Base-by-base conservation (phyloP, 192 early-diverging fungal genomes). In the Coemansia sp. region DNA sequence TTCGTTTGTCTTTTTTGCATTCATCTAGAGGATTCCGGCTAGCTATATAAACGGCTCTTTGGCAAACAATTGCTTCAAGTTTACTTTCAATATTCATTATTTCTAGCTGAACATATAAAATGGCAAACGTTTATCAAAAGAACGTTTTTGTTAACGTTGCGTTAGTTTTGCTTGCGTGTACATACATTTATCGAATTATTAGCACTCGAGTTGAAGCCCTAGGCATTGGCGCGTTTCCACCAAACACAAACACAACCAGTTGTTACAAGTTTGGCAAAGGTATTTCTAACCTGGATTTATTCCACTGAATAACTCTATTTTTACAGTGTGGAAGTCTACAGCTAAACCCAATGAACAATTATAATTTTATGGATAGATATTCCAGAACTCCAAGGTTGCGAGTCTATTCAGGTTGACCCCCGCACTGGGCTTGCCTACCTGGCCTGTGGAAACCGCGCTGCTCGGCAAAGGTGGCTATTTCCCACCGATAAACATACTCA, bases 381-480 rank as follows among this genome's bases (percentile, higher is more conserved):
- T 17, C 59, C 58, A 11, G 42, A 67, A 58, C 23, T 79, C 10
- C 76, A 87, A 25, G 82, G 82, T n/a, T 87, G 86, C 26, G 86
- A 87, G 67, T 84, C 83, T 49, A 75, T 87, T 24, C 81, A 79
- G 24, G 70, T 84, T 23, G 84, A 85, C 63, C 77, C 74, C 28
- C 61, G 60, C 7, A 78, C 83, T 5, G 82, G 84, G 3, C 60
- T 79, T 25, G 86, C 77, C 21, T 87, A 84, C 68, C 61, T 83
- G 58, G 68, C 86, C n/a, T 87, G 86, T 44, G 83, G 83, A 12
- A 64, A 74, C 53, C 65, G 75, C n/a, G 56, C 72, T 31, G 31
- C 70, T 0, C 82, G 85, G 6, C 82, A 63, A 66, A 50, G 60
- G 17, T 85, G 83, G 83, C 74, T 67, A 8, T 74, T 74, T n/a